Evolutionary conservation across 352 stramenopile species (phyloP).

Genomic region (Phytophthora litchii): DNA sequence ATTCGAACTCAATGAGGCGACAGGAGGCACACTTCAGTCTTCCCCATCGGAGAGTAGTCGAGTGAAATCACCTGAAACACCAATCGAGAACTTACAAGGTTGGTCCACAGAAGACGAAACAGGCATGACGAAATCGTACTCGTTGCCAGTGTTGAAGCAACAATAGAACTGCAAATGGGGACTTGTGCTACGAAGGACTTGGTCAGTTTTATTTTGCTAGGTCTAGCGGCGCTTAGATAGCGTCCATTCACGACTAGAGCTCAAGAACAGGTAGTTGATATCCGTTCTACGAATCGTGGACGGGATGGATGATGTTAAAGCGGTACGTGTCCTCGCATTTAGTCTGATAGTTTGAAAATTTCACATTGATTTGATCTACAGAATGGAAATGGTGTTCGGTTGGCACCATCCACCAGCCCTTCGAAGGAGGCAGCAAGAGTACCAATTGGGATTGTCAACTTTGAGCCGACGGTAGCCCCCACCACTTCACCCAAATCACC

Average conservation of each 20-base stretch:
- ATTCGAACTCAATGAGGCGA: conserved; percentile 32
- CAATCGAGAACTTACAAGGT: conserved; percentile 32
- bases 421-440: conserved; percentile 43
- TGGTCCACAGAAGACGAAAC: conserved; percentile 44
- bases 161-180: conserved; percentile 26
- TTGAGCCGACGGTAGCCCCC: conserved; percentile 49
- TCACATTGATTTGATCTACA: conserved; percentile 6
- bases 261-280: neutral
- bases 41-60: conserved; percentile 22
- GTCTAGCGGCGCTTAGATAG: conserved; percentile 20
- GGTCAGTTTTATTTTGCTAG: conserved; percentile 25
- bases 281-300: neutral
- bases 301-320: conserved; percentile 7
- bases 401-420: conserved; percentile 69
- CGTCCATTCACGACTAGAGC: conserved; percentile 26
- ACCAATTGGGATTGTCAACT: conserved; percentile 58
- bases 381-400: conserved; percentile 26
- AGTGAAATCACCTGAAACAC: conserved; percentile 26
- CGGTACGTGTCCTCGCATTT: conserved; percentile 16
- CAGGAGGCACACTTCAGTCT: neutral
- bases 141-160: conserved; percentile 54
- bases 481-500: conserved; percentile 30
- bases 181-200: neutral
- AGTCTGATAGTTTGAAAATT: conserved; percentile 1
- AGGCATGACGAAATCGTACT: conserved; percentile 56